Percentiles rank a stretch among this genome's conserved stretches.
These are phyloP conservation scores for Tanacetum coccineum DNA, from an alignment of 129 eudicot genomes.

Conservation along the genomic window DNA sequence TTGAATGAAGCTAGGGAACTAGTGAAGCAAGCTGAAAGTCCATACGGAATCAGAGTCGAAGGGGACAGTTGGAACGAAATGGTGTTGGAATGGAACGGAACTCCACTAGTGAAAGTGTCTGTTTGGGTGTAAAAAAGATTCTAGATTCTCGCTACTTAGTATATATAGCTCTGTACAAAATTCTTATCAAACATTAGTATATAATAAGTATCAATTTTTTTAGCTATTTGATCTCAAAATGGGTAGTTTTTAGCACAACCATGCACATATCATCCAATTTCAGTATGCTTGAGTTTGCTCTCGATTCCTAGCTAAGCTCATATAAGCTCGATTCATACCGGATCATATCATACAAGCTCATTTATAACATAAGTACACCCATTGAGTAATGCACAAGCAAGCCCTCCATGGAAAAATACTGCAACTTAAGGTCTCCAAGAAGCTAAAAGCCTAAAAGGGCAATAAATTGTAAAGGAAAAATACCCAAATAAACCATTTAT, in stretches of 20 bases:
- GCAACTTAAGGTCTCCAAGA: no score
- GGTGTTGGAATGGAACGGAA: constrained; percentile 59
- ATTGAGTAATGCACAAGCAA: no score
- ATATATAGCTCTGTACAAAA: constrained; percentile 20
- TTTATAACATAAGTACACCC: not conserved
- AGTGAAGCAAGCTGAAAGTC: constrained; percentile 49
- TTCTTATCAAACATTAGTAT: constrained; percentile 3
- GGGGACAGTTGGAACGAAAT: constrained; percentile 46
- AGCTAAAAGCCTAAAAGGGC: no score
- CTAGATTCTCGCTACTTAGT: constrained; percentile 3
- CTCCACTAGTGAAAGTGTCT: constrained; percentile 53
- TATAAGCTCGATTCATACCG: no score
- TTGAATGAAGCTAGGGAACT: constrained; percentile 47
- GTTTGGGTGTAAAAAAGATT: constrained; percentile 41
- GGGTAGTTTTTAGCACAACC: not conserved
- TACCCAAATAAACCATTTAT: no score
- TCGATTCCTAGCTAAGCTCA: no score
- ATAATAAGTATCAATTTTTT: not conserved
- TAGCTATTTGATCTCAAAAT: not conserved
- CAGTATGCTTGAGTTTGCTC: not conserved
- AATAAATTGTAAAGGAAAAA: no score
- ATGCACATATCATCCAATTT: not conserved
- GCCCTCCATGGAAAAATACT: no score
- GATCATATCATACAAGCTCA: not conserved
- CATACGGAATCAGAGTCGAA: constrained; percentile 41